These are phyloP conservation scores for Dictyostelium citrinum DNA, from an alignment of 78 protist genomes.

Conservation along the genomic window DNA sequence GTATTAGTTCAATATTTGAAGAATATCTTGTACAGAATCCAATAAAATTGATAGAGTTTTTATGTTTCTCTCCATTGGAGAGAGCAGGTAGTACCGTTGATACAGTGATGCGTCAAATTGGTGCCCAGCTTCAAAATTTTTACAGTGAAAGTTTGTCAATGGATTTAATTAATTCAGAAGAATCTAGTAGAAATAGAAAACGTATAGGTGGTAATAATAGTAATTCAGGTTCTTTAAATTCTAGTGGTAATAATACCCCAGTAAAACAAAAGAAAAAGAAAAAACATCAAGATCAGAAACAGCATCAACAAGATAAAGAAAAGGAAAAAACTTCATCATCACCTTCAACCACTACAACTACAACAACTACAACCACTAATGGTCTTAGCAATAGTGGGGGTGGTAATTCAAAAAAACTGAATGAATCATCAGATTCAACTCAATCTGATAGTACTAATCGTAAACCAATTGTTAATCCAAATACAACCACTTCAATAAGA, in stretches of 20 bases:
- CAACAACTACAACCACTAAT: background rate
- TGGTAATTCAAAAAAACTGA: background rate
- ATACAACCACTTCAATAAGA: background rate
- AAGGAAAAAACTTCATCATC: background rate
- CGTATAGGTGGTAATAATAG: background rate
- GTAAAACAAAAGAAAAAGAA: slow-evolving; percentile 25
- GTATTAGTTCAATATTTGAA: slow-evolving; percentile 7
- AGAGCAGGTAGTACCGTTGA: slow-evolving; percentile 60
- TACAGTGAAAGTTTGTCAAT: slow-evolving; percentile 20
- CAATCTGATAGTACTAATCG: background rate
- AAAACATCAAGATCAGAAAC: background rate
- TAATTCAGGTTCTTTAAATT: background rate
- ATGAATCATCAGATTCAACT: slow-evolving; percentile 6
- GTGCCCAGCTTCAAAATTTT: slow-evolving; percentile 16
- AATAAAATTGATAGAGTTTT: slow-evolving; percentile 38
- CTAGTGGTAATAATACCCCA: background rate
- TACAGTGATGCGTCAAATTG: slow-evolving; percentile 19
- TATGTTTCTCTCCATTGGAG: slow-evolving; percentile 63
- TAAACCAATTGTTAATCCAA: background rate
- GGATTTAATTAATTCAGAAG: slow-evolving; percentile 43
- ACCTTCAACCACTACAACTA: background rate
- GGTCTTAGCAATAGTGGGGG: background rate
- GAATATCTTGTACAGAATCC: slow-evolving; percentile 34
- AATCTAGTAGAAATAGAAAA: slow-evolving; percentile 21
- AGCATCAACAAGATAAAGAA: background rate